Evolutionary conservation across 192 early-diverging fungal genomes (phyloP), one percentile per base, ranked within the genome.

Genomic region (Spizellomyces sp.): DNA sequence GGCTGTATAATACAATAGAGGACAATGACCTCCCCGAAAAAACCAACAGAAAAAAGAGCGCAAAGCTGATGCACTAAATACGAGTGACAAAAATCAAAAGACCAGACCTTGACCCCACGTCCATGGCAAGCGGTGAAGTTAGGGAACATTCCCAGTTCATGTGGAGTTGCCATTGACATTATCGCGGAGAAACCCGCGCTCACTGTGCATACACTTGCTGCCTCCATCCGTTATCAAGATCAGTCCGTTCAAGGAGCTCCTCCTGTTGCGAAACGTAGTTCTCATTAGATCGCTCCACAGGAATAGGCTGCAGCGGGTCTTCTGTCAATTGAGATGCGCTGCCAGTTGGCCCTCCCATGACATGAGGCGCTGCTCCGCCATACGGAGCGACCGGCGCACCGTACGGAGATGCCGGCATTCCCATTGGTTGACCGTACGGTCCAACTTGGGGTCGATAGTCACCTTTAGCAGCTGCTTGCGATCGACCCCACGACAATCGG

Each of bases 401-500:
- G 10, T 44, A 70, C 12, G 50, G 41, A 36, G 59, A 42, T 15
- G 58, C n/a, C 9, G 65, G 15, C 48, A 14, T 14, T 15, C 4
- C 43, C 42, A 73, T 17, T 19, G 48, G 9, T 71, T 43, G 46
- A 71, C 27, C 21, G 19, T 17, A 70, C n/a, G 44, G 47, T 12
- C 64, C 44, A 50, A 17, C 54, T 45, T 50, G 43, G 10, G 44
- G 17, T 17, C 43, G 44, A 58, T 27, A 67, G 62, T 56, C 65
- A 70, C 73, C 67, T 48, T 79, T 79, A 59, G 75, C 42, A 12
- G 65, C 55, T 44, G 80, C 73, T 60, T 81, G 80, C 10, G 86
- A 77, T 19, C 88, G 85, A 46, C 91, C 91, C 91, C 91, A 93
- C 54, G 89, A 90, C 48, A 91, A 72, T 21, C 90, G 84, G 36